These are phyloP conservation scores for Candida suzukii DNA, from an alignment of 805 yeast genomes.

Conservation along the genomic window DNA sequence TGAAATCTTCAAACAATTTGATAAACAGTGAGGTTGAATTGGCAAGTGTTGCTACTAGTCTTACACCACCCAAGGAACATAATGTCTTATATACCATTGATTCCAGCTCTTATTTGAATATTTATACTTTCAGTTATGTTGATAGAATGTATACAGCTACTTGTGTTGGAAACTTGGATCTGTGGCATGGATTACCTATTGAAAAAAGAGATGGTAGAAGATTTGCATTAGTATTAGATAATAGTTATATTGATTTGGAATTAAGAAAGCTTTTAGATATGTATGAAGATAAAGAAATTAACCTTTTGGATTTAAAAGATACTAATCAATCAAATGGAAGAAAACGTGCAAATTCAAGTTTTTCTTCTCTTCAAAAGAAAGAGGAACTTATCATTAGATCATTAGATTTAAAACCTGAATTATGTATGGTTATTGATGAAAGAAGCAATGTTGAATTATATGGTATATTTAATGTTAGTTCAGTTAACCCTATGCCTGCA, in stretches of 20 bases:
- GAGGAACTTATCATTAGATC: slow-evolving; percentile 18
- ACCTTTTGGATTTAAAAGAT: background rate
- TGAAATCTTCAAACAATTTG: slow-evolving; percentile 23
- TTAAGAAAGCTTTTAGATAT: slow-evolving; percentile 12
- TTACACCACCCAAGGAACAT: slow-evolving; percentile 23
- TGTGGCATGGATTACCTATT: slow-evolving; percentile 12
- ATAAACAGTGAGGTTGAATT: slow-evolving; percentile 4
- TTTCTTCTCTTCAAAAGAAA: slow-evolving; percentile 5
- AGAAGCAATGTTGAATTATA: slow-evolving; percentile 36
- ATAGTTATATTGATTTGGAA: slow-evolving; percentile 24
- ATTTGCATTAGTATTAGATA: slow-evolving; percentile 31
- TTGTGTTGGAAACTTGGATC: slow-evolving; percentile 45
- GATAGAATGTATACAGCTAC: slow-evolving; percentile 51
- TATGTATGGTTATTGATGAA: slow-evolving; percentile 36
- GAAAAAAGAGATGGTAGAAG: slow-evolving; percentile 8
- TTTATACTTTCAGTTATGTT: slow-evolving; percentile 63
- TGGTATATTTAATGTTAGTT: slow-evolving; percentile 43
- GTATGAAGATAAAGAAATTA: slow-evolving; percentile 8
- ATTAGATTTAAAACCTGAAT: slow-evolving; percentile 22
- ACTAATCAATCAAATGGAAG: background rate
- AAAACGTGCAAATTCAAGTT: slow-evolving; percentile 11
- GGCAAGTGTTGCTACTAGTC: background rate
- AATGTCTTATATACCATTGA: slow-evolving; percentile 61
- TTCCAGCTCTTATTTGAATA: slow-evolving; percentile 48
- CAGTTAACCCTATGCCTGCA: slow-evolving; percentile 40